Base-by-base conservation (phyloP, 1,284 basidiomycete species). In the Golubevia pallescens region DNA sequence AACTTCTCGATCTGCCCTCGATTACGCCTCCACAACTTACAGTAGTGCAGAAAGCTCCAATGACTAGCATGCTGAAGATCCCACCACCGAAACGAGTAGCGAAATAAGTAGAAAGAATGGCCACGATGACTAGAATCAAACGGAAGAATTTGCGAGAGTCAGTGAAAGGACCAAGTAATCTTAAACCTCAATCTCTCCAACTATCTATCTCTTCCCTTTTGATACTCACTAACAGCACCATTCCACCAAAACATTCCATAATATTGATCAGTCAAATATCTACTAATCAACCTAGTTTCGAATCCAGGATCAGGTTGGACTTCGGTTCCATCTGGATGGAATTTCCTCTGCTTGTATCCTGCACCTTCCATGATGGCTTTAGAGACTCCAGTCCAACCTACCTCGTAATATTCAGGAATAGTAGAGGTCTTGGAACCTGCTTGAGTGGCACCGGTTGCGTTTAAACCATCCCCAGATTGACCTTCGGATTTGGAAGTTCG, bases 21-120 rank as follows among this genome's bases (percentile, higher is more conserved):
- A n/a, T n/a, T n/a, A n/a, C n/a, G n/a, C n/a, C n/a, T n/a, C n/a
- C n/a, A n/a, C n/a, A n/a, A n/a, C n/a, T n/a, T n/a, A n/a, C 32
- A 42, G 81, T 80, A 2, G 70, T 70, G 60, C 70, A 79, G 57
- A 79, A 75, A 21, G 72, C 75, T 20, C 71, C 69, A 21, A 84
- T 72, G 61, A 84, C 64, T 42, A 80, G 58, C 54, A 82, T 58
- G 2, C 72, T 60, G 21, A 63, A 63, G 53, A 77, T 65, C 32
- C 81, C 79, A 7, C 76, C 79, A 20, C 81, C 80, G 23, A 84
- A 73, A n/a, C 79, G 74, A 24, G 81, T 83, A 1, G 68, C 68
- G 55, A 80, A 74, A 66, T 83, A 83, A 20, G 79, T 80, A 48
- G 69, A 62, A 48, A 82, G 65, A 10, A 81, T 70, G 16, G 81